Base-by-base conservation (phyloP, 2,329 filamentous ascomycete genomes). In the Nemania bipapillata region DNA sequence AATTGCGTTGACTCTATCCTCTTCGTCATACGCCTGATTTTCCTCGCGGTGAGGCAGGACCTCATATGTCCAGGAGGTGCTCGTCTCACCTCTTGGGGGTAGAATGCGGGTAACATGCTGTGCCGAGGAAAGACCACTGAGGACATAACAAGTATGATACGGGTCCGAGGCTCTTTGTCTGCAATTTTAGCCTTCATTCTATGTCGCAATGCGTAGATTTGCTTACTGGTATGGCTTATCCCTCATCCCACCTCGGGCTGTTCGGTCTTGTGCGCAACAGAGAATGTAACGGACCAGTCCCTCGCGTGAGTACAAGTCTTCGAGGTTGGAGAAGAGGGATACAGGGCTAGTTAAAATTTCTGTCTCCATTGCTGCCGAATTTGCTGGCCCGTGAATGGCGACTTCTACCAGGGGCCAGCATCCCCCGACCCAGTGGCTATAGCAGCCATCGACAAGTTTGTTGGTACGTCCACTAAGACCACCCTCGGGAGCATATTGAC, bases 391-490 rank as follows among this genome's bases (percentile, higher is more conserved):
- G 73, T 87, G 86, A 66, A 96, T 82, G 63, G 90, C 90, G 65
- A 93, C 92, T 83, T 97, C 92, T 73, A 98, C 85, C 72, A 99
- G 82, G 53, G 95, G 91, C 93, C 94, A 99, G 83, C 94, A 98
- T 63, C 92, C 92, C 63, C 96, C 96, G 37, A 97, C 91, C 96
- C 96, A 99, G 81, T 97, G 95, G 79, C 93, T 97, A 83, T 99
- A 99, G 82, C 96, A 99, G 53, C 95, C 96, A 80, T 99, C 96
- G 35, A 98, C 96, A 35, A 99, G 86, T 83, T 99, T 99, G 85
- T 98, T 98, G 30, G 95, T 97, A 74, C 96, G 91, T 69, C 96
- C 96, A 47, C 93, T 92, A 77, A 97, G 94, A 40, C 96, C 96
- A 72, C 94, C 94, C 80, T 98, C 96, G 3, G 95, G 96, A 32